Percentiles rank a stretch among this genome's conserved stretches.
Conservation (phyloP, 2,329 filamentous ascomycete species). For the Nemania sp. region DNA sequence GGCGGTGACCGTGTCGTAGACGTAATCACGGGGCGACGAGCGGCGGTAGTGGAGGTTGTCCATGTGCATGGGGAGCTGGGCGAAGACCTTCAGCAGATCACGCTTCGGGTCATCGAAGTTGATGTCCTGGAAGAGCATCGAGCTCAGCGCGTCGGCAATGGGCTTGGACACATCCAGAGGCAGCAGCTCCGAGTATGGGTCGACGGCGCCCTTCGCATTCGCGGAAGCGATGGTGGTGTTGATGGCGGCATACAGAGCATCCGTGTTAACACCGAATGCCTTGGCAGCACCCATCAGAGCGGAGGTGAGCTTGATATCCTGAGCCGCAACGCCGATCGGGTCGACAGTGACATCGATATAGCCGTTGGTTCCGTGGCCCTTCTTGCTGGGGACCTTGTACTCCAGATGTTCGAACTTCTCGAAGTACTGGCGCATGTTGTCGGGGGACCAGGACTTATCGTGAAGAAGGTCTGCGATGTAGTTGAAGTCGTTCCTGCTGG, state of each 20-base stretch:
- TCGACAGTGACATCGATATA: conserved; percentile 32
- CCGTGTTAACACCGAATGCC: conserved; percentile 36
- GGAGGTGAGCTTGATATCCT: conserved; percentile 31
- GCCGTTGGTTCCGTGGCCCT: conserved; percentile 38
- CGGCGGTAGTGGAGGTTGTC: conserved; percentile 55
- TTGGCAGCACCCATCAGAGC: conserved; percentile 28
- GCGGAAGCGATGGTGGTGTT: conserved; percentile 33
- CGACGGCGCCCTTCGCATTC: conserved; percentile 2
- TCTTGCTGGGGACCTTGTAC: conserved; percentile 43
- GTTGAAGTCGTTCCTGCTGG: conserved; percentile 50
- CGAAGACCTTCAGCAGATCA: conserved; percentile 45
- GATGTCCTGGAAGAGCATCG: conserved; percentile 49
- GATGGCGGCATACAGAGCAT: conserved; percentile 45
- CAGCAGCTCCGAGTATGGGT: conserved; percentile 26
- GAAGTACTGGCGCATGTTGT: conserved; percentile 37
- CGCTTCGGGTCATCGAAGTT: conserved; percentile 49
- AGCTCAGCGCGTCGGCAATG: conserved; percentile 23
- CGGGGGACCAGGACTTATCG: conserved; percentile 32
- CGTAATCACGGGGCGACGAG: conserved; percentile 54
- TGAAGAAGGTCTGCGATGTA: conserved; percentile 45
- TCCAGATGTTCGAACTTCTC: conserved; percentile 35
- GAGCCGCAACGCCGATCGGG: conserved; percentile 24
- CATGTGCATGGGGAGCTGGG: conserved; percentile 62
- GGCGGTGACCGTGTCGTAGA: conserved; percentile 41
- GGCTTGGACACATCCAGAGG: conserved; percentile 26